Percentiles rank a stretch among this genome's conserved stretches.
phyloP scores from a whole-genome alignment of 768 basidiomycete genomes.

The Termitomyces sp. region DNA sequence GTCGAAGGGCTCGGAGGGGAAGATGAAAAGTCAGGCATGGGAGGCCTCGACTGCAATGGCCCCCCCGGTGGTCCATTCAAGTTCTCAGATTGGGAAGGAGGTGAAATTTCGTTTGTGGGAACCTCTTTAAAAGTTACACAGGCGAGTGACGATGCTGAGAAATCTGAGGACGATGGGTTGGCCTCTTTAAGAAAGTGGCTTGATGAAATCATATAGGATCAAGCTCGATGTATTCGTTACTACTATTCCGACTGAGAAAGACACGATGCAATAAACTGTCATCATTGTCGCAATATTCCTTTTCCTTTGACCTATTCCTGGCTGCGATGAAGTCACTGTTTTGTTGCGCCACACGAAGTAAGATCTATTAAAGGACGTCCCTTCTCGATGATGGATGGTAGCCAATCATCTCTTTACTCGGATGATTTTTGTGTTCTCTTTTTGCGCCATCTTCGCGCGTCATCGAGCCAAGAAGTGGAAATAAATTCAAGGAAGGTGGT shows the following conservation, averaged over 20 bases:
- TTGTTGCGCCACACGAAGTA: not conserved
- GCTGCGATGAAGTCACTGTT: not conserved
- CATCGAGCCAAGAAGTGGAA: not conserved
- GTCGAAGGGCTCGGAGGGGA: constrained; percentile 74
- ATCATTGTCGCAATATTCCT: not conserved
- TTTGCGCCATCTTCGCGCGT: not conserved
- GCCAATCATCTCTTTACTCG: too few relatives aligned
- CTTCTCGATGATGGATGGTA: too few relatives aligned
- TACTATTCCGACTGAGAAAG: too few relatives aligned
- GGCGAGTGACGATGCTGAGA: constrained; percentile 27
- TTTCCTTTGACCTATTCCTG: not conserved
- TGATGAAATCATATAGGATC: constrained; percentile 32
- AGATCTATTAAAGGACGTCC: not conserved
- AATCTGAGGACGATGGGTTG: constrained; percentile 33
- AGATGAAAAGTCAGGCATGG: constrained; percentile 57
- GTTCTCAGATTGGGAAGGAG: constrained; percentile 82
- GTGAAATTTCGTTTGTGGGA: constrained; percentile 64
- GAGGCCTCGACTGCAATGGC: constrained; percentile 67
- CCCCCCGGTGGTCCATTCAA: constrained; percentile 52
- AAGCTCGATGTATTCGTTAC: not conserved
- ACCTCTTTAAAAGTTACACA: constrained; percentile 38
- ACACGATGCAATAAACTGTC: not conserved
- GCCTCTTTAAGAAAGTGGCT: constrained; percentile 43
- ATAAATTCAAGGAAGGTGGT: not conserved
- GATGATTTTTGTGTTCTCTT: not conserved